Base-by-base conservation (phyloP, 192 early-diverging fungal species). In the Umbelopsis ramanniana region DNA sequence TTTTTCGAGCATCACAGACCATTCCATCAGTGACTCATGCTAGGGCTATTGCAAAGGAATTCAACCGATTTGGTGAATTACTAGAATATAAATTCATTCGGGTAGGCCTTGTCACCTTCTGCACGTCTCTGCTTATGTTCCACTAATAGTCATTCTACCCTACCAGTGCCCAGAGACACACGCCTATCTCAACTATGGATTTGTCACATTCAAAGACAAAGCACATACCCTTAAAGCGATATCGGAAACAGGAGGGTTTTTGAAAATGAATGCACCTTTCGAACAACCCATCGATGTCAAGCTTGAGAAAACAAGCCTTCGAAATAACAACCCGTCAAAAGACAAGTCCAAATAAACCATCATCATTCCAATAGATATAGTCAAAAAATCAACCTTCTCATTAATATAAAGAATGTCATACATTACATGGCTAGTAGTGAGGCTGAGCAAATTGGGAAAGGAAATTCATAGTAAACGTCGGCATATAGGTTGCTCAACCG, bases 31-130 rank as follows among this genome's bases (percentile, higher is more conserved):
- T 74, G 4, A 45, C 21, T 26, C 76, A 78, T 37, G 76, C 72
- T 23, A 52, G 76, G n/a, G 71, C 38, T 22, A 53, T 78, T 0
- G 73, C 74, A n/a, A 70, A 74, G n/a, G 63, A 46, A 26, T 54
- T 78, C 21, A 52, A 66, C 29, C 7, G n/a, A 9, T 74, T 74
- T 67, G 76, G 76, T 29, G 76, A 78, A 50, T 46, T 74, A 50
- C 33, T 78, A 6, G 76, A 78, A 67, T 78, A 78, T 54, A 78
- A 74, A 47, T 60, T 78, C 22, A 66, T 73, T 50, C 73, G 76
- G 67, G 74, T 75, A 75, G 45, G 66, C 54, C 38, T 4, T 43
- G 43, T 0, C 40, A 29, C 29, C 3, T 29, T 29, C 29, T 29
- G 40, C 40, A 43, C 40, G 6, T 43, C 11, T 11, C 40, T 43